These are phyloP conservation scores for Candida labiduridarum DNA, from an alignment of 1,139 yeast genomes.

Conservation along the genomic window DNA sequence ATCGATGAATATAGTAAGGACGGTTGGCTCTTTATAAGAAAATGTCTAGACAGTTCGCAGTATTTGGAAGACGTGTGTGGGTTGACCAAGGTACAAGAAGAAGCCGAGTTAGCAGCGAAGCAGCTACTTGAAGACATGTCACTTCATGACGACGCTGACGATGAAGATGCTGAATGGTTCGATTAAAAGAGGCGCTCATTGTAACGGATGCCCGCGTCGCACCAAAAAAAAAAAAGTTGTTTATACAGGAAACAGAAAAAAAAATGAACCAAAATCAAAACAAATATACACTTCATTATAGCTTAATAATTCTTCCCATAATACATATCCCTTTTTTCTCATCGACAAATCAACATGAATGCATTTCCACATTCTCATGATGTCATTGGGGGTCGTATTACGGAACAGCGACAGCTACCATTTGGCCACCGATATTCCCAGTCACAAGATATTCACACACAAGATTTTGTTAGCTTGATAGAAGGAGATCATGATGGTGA, in stretches of 20 bases:
- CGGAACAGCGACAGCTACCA: background rate
- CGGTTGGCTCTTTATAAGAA: conserved; percentile 82
- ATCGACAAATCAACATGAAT: conserved; percentile 2
- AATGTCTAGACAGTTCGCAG: conserved; percentile 64
- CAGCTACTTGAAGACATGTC: conserved; percentile 38
- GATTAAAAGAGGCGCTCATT: conserved; percentile 1
- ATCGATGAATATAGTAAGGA: conserved; percentile 46
- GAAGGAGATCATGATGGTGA: conserved; percentile 1
- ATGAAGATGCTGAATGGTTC: conserved; percentile 13
- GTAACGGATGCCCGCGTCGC: background rate
- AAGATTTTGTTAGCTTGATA: conserved; percentile 10
- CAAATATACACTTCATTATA: background rate
- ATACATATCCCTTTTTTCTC: background rate
- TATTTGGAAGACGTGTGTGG: conserved; percentile 82
- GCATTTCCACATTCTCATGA: background rate
- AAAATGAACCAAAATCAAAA: conserved; percentile 3
- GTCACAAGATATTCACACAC: background rate
- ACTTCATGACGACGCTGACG: conserved; percentile 24
- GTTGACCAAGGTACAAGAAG: conserved; percentile 65
- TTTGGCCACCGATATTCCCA: background rate
- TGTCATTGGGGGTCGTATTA: background rate
- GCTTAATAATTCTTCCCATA: too few species aligned
- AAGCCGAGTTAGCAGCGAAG: conserved; percentile 65
- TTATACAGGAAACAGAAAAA: background rate
- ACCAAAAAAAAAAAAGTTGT: background rate